Base-by-base conservation (phyloP, 78 protist species). In the Goniomonas avonlea region DNA sequence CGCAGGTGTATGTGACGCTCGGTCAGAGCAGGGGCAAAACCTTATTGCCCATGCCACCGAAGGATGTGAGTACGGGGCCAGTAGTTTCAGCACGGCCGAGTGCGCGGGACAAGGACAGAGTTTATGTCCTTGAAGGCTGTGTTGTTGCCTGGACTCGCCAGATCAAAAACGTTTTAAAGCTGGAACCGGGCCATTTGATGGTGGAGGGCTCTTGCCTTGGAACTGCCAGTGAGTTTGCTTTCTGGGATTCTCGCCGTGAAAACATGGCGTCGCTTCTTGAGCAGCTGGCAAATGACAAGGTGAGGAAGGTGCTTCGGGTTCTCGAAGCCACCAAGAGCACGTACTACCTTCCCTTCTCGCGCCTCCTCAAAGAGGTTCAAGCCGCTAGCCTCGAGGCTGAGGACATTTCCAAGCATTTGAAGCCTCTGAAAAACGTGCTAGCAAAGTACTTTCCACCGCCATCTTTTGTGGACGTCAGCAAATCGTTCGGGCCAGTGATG, bases 1-100 rank as follows among this genome's bases (percentile, higher is more conserved):
- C 75, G 40, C 48, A 68, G 23, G 48, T 68, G 40, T 41, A 43
- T 53, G 27, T 68, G 3, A 68, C 75, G n/a, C 59, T 68, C 2
- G 75, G 75, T 29, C 56, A 41, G 75, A 68, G 59, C 4, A n/a
- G 43, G 56, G 75, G 75, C 40, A 68, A 68, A 35, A 68, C 75
- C 34, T 32, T 68, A 53, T 53, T 68, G 11, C 75, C 75, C 40
- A 48, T 68, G 25, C 75, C 75, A 17, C 75, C 75, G 1, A 48
- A 37, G 1, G 75, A 68, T 8, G 40, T 32, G 20, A 68, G 53
- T 45, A 45, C 53, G 13, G 13, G 13, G 25, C 9, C 13, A 45
- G 13, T 45, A 17, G 53, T 13, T 45, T 45, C 9, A 13, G 13
- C 53, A 45, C 25, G 53, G 9, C 25, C 13, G 53, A 17, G 53